Percentiles rank a stretch among this genome's conserved stretches.
phyloP scores from a whole-genome alignment of 192 early-diverging fungal genomes.

The Pecoramyces ruminantium region DNA sequence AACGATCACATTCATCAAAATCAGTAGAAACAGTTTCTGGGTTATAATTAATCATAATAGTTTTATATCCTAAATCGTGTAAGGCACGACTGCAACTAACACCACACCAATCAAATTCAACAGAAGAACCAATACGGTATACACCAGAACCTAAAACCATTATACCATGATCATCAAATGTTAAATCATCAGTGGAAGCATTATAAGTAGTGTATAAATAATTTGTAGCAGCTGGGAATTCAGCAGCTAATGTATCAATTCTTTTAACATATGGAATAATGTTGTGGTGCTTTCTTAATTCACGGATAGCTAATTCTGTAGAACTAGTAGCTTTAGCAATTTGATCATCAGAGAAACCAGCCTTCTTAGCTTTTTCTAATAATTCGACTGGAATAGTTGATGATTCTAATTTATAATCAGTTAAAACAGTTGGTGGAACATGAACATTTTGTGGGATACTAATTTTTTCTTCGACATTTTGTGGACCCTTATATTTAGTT shows the following conservation, averaged over 20 bases:
- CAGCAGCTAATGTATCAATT: constrained; percentile 89
- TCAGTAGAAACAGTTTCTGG: constrained; percentile 97
- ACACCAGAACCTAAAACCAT: constrained; percentile 96
- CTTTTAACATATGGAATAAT: constrained; percentile 83
- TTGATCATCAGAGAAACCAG: constrained; percentile 79
- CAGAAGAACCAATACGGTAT: constrained; percentile 89
- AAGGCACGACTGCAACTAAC: constrained; percentile 55
- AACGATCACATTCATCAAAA: constrained; percentile 91
- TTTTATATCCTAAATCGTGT: constrained; percentile 57
- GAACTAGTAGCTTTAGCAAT: constrained; percentile 42
- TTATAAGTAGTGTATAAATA: constrained; percentile 99
- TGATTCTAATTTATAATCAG: constrained; percentile 12
- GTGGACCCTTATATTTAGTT: constrained; percentile 12
- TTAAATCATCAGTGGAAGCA: constrained; percentile 66
- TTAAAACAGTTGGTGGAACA: constrained; percentile 10
- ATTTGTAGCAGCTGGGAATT: constrained; percentile 91
- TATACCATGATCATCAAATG: constrained; percentile 71
- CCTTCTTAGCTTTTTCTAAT: constrained; percentile 59
- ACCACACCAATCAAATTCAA: constrained; percentile 87
- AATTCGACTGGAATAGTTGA: constrained; percentile 17
- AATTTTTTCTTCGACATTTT: not conserved
- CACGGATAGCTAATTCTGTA: constrained; percentile 48
- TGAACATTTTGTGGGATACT: constrained; percentile 3
- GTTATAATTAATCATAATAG: constrained; percentile 98
- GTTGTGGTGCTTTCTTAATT: constrained; percentile 44